A percentile compares a stretch with the other conserved stretches of the same genome.
Conservation (phyloP, 1,139 yeast genomes). For the Yamadazyma siamensis region DNA sequence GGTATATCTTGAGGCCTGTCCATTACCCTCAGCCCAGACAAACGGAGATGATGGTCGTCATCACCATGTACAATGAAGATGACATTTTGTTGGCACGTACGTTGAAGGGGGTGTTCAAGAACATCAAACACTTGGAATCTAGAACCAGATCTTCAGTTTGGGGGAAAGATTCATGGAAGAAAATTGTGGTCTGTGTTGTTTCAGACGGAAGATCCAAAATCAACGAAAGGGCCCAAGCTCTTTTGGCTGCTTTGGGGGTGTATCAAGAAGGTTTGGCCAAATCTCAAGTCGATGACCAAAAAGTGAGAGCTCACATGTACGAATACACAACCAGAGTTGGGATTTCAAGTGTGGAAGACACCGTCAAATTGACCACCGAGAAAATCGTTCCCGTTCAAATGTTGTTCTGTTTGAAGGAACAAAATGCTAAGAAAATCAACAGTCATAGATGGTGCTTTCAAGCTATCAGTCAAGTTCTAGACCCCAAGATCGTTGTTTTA, state of each 20-base stretch:
- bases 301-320: slow-evolving; percentile 46
- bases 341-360: slow-evolving; percentile 43
- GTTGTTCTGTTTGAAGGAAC: slow-evolving; percentile 45
- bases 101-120: slow-evolving; percentile 46
- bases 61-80: slow-evolving; percentile 51
- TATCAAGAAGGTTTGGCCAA: slow-evolving; percentile 50
- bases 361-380: slow-evolving; percentile 47
- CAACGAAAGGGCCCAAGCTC: slow-evolving; percentile 47
- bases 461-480: slow-evolving; percentile 43
- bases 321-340: slow-evolving; percentile 50
- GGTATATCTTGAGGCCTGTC: slow-evolving; percentile 43
- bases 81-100: slow-evolving; percentile 46
- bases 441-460: slow-evolving; percentile 53
- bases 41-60: slow-evolving; percentile 46
- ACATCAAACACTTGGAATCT: slow-evolving; percentile 46
- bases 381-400: slow-evolving; percentile 48
- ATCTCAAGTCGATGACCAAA: slow-evolving; percentile 44
- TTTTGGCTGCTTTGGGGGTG: slow-evolving; percentile 46
- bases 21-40: slow-evolving; percentile 45
- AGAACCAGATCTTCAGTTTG: slow-evolving; percentile 39
- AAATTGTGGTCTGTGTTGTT: slow-evolving; percentile 46
- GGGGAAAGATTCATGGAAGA: slow-evolving; percentile 52
- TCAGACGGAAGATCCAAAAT: slow-evolving; percentile 49
- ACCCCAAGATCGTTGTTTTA: slow-evolving; percentile 41
- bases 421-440: slow-evolving; percentile 46